phyloP scores from a whole-genome alignment of 148 eudicot species.

The Arbutus unedo region DNA sequence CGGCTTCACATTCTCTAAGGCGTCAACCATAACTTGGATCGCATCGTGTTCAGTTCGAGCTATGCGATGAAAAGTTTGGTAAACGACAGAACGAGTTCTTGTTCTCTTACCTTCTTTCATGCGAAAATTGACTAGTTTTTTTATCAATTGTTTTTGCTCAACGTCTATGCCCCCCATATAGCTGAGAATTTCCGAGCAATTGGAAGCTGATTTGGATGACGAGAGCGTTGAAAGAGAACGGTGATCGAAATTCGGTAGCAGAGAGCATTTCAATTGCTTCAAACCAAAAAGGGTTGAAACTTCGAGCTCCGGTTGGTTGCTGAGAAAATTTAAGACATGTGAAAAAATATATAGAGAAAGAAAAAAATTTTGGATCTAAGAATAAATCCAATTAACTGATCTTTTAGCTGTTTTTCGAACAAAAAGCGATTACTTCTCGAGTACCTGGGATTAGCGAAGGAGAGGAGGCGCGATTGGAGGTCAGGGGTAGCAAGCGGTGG shows the following conservation, averaged over 20 bases:
- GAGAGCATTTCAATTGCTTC: background rate
- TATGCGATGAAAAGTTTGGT: background rate
- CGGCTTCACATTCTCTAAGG: background rate
- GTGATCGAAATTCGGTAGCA: background rate
- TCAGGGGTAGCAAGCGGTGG: conserved; percentile 45
- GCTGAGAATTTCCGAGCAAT: conserved; percentile 1
- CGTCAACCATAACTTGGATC: background rate
- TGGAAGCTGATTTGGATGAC: background rate
- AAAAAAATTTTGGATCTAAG: background rate
- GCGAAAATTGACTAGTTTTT: background rate
- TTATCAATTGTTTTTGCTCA: background rate
- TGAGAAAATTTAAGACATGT: background rate
- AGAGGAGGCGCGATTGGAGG: conserved; percentile 35
- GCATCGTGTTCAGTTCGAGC: background rate
- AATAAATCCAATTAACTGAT: background rate
- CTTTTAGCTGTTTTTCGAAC: background rate
- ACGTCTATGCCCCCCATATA: background rate
- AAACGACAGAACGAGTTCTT: background rate
- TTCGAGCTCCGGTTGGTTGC: background rate
- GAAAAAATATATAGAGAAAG: background rate
- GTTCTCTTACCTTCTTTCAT: background rate
- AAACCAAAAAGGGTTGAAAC: background rate
- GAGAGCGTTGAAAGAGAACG: background rate
- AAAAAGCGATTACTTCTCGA: background rate
- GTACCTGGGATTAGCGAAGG: conserved; percentile 59